Percentiles rank a stretch among this genome's conserved stretches.
Evolutionary conservation across 306 rosid genomes (phyloP).

Genomic region (Trichosanthes truncata): DNA sequence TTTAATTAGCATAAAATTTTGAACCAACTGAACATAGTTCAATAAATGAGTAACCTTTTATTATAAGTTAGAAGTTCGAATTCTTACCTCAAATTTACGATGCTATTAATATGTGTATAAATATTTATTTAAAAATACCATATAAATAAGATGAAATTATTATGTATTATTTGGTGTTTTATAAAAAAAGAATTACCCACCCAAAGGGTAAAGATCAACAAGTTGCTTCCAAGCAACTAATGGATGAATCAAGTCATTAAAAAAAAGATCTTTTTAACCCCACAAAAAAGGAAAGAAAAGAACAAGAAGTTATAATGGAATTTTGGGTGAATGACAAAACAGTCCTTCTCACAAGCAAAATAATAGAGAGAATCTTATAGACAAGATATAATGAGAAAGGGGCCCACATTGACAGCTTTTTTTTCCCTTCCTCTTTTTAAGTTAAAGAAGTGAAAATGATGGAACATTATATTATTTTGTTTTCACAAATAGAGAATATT

Average conservation of each 20-base stretch:
- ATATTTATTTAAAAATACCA: no score
- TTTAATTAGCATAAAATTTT: no score
- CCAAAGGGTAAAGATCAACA: background rate
- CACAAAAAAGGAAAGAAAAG: background rate
- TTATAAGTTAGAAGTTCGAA: background rate
- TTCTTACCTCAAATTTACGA: no score
- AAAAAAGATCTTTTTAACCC: background rate
- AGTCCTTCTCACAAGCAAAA: slow-evolving; percentile 53
- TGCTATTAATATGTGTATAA: no score
- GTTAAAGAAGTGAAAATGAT: slow-evolving; percentile 6
- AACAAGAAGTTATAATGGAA: slow-evolving; percentile 24
- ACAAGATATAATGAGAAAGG: slow-evolving; percentile 43
- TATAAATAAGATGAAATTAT: background rate
- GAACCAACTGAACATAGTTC: no score
- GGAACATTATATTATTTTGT: slow-evolving; percentile 3
- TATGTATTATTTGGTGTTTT: background rate
- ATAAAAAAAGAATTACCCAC: background rate
- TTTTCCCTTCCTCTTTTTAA: background rate
- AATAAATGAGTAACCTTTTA: no score
- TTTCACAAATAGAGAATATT: background rate
- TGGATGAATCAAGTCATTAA: background rate
- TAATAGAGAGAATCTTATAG: slow-evolving; percentile 73
- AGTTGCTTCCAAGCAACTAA: background rate
- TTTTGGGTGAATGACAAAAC: slow-evolving; percentile 40
- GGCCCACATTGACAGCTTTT: slow-evolving; percentile 41